Evolutionary conservation across 2,329 filamentous ascomycete species (phyloP).

Genomic region (Hypoxylon sp.): DNA sequence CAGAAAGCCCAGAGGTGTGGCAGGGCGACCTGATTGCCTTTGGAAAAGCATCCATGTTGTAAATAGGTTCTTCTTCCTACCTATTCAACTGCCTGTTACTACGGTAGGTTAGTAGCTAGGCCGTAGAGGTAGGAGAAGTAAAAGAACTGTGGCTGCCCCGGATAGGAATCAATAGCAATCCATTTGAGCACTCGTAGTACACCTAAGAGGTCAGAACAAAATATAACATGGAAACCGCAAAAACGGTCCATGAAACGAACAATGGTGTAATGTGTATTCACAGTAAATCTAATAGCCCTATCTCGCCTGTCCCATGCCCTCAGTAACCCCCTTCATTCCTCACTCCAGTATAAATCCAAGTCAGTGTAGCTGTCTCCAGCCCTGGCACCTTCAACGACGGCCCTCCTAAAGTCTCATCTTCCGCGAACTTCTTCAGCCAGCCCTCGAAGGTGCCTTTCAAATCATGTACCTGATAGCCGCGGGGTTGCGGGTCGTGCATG

Average conservation of each 20-base stretch:
- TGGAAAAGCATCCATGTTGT: too few relatives aligned
- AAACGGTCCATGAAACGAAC: not conserved
- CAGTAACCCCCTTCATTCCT: constrained; percentile 35
- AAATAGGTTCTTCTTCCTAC: too few relatives aligned
- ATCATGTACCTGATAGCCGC: constrained; percentile 51
- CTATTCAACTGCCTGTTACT: not conserved
- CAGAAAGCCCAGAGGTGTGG: not conserved
- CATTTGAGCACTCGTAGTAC: not conserved
- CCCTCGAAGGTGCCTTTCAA: constrained; percentile 52
- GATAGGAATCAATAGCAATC: not conserved
- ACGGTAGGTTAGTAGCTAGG: not conserved
- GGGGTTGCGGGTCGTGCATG: constrained; percentile 50
- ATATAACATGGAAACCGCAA: not conserved
- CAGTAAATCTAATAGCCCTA: not conserved
- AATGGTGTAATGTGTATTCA: constrained; percentile 2
- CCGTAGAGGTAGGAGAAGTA: not conserved
- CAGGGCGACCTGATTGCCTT: not conserved
- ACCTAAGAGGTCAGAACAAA: too few relatives aligned
- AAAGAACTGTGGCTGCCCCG: not conserved
- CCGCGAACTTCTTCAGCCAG: constrained; percentile 48
- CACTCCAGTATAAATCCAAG: constrained; percentile 53
- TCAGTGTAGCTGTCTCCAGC: constrained; percentile 53
- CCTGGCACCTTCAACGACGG: constrained; percentile 45
- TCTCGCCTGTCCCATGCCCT: not conserved
- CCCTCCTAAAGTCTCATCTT: constrained; percentile 38